These are phyloP conservation scores for Hortiboletus campestris DNA, from an alignment of 768 basidiomycete genomes.

Conservation along the genomic window DNA sequence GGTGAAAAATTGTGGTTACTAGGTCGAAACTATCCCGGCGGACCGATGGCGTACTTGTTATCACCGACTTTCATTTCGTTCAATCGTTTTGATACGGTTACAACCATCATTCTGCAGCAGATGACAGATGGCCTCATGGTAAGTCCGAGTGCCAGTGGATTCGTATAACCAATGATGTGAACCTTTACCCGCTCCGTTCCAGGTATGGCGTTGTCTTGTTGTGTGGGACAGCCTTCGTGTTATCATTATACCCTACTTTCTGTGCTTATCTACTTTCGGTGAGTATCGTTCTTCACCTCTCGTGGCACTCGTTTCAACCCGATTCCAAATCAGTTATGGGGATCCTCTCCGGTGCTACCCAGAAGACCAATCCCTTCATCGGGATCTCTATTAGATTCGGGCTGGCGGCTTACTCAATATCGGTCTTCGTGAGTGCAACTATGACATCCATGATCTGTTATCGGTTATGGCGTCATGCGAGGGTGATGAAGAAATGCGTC, in stretches of 20 bases:
- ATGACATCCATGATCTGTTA: constrained; percentile 13
- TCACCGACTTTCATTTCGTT: too few species aligned
- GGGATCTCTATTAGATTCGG: not conserved
- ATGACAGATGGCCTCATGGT: too few species aligned
- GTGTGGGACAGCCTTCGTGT: constrained; percentile 26
- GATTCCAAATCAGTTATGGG: constrained; percentile 6
- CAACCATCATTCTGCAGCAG: too few species aligned
- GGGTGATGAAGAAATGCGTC: not conserved
- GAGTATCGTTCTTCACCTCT: not conserved
- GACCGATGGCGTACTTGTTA: too few species aligned
- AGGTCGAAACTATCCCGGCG: too few species aligned
- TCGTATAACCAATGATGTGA: not conserved
- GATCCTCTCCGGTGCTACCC: not conserved
- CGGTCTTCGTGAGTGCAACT: not conserved
- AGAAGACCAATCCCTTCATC: not conserved
- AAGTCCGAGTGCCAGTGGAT: too few species aligned
- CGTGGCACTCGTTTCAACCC: not conserved
- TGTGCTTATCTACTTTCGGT: constrained; percentile 19
- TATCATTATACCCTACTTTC: constrained; percentile 10
- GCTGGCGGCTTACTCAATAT: constrained; percentile 2
- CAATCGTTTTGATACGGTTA: too few species aligned
- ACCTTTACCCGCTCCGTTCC: too few species aligned
- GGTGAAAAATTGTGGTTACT: too few species aligned
- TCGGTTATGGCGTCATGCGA: not conserved
- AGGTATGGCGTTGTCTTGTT: constrained; percentile 39